These are phyloP conservation scores for Cutaneotrichosporon mucoides DNA, from an alignment of 1,284 basidiomycete genomes.

Conservation along the genomic window DNA sequence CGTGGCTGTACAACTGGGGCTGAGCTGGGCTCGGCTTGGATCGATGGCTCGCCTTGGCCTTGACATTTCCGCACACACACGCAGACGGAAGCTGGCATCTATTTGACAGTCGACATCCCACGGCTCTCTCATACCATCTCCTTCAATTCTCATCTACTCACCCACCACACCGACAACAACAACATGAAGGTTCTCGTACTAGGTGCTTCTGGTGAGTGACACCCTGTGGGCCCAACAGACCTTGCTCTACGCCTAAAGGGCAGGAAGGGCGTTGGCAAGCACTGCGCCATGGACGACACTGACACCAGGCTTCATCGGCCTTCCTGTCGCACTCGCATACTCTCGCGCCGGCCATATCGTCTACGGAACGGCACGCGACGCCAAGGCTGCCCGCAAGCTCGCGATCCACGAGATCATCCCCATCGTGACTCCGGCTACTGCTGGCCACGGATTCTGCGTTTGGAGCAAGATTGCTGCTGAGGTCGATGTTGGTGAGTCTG, in stretches of 20 bases:
- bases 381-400: conserved; percentile 47
- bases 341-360: conserved; percentile 57
- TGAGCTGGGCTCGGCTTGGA: no score
- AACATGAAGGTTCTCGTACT: conserved; percentile 47
- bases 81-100: no score
- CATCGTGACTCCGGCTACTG: conserved; percentile 50
- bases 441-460: conserved; percentile 34
- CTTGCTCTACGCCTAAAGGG: background rate
- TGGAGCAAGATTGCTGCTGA: conserved; percentile 52
- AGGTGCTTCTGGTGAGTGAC: conserved; percentile 44
- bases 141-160: no score
- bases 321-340: conserved; percentile 54
- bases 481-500: conserved; percentile 53
- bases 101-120: no score
- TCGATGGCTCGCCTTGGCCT: no score
- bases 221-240: background rate
- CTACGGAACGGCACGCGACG: conserved; percentile 54
- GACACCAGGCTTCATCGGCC: conserved; percentile 53
- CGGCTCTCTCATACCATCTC: no score
- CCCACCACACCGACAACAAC: background rate
- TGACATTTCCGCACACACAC: no score
- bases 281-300: background rate
- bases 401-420: conserved; percentile 56
- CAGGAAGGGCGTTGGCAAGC: no score
- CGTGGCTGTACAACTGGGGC: no score